A percentile compares a stretch with the other conserved stretches of the same genome.
phyloP scores from a whole-genome alignment of 139 green algal genomes.

The Eudorina sp. region DNA sequence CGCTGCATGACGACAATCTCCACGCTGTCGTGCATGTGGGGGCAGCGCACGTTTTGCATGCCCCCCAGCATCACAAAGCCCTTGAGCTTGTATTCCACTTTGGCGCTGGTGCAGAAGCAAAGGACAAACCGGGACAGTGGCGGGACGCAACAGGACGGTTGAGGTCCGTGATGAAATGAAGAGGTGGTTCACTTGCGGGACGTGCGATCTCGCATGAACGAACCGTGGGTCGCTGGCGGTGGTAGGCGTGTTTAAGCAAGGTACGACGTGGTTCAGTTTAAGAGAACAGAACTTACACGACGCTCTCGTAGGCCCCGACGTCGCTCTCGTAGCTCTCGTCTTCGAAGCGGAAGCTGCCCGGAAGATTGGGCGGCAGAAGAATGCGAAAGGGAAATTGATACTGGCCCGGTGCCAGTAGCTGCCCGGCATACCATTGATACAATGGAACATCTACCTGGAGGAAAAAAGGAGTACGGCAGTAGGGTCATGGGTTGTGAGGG shows the following conservation, averaged over 20 bases:
- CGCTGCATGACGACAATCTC: background rate
- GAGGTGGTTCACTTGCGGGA: no score
- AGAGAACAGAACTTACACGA: background rate
- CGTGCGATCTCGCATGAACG: no score
- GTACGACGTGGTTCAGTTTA: no score
- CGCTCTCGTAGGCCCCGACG: background rate
- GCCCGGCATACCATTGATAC: background rate
- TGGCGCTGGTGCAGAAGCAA: no score
- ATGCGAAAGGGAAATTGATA: slow-evolving; percentile 10
- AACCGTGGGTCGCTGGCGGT: no score
- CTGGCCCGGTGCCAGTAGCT: background rate
- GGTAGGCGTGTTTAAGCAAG: no score
- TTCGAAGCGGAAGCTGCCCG: background rate
- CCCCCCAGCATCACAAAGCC: background rate
- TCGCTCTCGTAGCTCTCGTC: background rate
- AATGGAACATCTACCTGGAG: background rate
- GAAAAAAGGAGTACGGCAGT: background rate
- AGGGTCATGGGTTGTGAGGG: background rate
- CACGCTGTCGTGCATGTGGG: background rate
- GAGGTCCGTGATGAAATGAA: no score
- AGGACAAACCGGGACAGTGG: no score
- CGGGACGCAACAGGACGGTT: no score
- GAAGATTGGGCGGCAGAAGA: background rate
- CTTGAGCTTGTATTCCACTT: background rate
- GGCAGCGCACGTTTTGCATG: background rate